Percentiles rank a stretch among this genome's conserved stretches.
phyloP scores from a whole-genome alignment of 106 monocot species.

The Acorus calamus region DNA sequence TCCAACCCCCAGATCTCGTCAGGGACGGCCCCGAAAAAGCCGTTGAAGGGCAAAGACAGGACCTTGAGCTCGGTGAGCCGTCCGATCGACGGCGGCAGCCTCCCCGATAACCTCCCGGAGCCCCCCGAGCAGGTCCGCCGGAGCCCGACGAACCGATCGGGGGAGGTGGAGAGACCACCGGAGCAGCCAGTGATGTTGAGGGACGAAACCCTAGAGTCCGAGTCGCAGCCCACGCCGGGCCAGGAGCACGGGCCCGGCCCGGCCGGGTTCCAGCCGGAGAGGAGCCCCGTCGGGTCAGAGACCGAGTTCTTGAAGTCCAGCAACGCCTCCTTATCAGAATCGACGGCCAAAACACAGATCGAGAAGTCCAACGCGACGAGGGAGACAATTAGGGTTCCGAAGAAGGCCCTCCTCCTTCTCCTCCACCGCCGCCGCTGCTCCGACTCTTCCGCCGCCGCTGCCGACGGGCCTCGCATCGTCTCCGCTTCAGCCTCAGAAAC shows the following conservation, averaged over 20 bases:
- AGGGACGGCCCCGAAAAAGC: conserved; percentile 15
- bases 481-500: not conserved
- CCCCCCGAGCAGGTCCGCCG: conserved; percentile 5
- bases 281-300: conserved; percentile 17
- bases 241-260: conserved; percentile 17
- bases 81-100: conserved; percentile 12
- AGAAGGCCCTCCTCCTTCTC: not conserved
- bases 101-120: conserved; percentile 6
- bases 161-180: not conserved
- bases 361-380: not conserved
- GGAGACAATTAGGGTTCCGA: not conserved
- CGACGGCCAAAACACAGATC: not conserved
- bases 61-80: conserved; percentile 8
- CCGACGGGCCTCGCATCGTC: not conserved
- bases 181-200: conserved; percentile 11
- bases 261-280: conserved; percentile 8
- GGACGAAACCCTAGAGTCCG: conserved; percentile 13
- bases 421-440: conserved; percentile 10
- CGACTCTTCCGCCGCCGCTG: conserved; percentile 6
- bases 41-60: conserved; percentile 12
- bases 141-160: not conserved
- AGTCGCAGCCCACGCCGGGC: conserved; percentile 21
- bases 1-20: conserved; percentile 11
- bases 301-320: conserved; percentile 17
- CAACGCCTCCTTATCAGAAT: conserved; percentile 4